Conservation (phyloP, 177 flowering plant genomes). For the Tripterygium wilfordii region DNA sequence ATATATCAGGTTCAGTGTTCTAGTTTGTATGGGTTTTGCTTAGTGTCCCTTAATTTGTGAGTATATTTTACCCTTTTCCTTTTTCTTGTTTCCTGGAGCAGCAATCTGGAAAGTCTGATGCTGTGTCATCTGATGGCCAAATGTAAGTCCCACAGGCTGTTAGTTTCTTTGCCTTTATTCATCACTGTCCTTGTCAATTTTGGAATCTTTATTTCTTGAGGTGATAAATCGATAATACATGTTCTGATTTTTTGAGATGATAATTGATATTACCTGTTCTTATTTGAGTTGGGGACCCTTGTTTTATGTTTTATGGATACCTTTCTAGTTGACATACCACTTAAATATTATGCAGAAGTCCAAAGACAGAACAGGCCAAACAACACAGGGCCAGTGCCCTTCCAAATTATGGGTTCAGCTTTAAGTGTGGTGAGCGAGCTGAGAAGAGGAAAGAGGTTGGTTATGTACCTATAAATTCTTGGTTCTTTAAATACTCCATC, state of each 20-base stretch:
- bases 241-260: no score
- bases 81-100: conserved; percentile 14
- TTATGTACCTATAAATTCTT: conserved; percentile 2
- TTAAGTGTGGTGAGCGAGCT: conserved; percentile 89
- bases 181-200: not conserved
- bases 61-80: no score
- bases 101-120: conserved; percentile 46
- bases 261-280: no score
- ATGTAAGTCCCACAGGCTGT: conserved; percentile 38
- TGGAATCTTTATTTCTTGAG: no score
- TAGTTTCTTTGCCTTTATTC: conserved; percentile 1
- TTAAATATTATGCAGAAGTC: conserved; percentile 53
- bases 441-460: conserved; percentile 91
- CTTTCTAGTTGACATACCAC: no score
- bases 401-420: conserved; percentile 83
- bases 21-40: no score
- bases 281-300: no score
- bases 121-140: conserved; percentile 31
- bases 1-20: no score
- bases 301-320: conserved; percentile 18
- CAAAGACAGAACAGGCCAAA: conserved; percentile 50
- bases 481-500: no score
- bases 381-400: conserved; percentile 54
- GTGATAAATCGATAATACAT: no score
- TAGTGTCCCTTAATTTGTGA: no score